phyloP scores from a whole-genome alignment of 352 stramenopile species.

The Pythium sp. region DNA sequence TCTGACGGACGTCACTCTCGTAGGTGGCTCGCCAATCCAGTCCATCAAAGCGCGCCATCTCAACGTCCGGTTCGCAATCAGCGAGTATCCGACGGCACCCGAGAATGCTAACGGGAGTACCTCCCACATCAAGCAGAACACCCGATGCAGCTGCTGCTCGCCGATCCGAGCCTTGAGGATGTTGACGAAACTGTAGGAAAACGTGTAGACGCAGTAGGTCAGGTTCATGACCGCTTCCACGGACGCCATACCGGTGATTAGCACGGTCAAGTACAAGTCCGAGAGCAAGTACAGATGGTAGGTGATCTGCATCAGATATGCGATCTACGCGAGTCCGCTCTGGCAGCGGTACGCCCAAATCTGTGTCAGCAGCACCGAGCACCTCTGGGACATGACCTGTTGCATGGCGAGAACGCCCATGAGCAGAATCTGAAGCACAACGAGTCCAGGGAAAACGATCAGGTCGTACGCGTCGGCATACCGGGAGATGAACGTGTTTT shows the following conservation, averaged over 20 bases:
- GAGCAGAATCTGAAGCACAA: slow-evolving; percentile 29
- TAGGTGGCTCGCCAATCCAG: neutral
- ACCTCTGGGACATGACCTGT: slow-evolving; percentile 32
- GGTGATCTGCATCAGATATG: slow-evolving; percentile 33
- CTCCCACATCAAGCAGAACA: neutral
- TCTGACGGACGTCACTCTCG: neutral
- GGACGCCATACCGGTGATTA: slow-evolving; percentile 35
- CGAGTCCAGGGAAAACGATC: slow-evolving; percentile 23
- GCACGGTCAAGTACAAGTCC: slow-evolving; percentile 29
- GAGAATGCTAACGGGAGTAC: neutral
- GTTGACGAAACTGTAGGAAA: neutral
- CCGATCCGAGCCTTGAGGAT: neutral
- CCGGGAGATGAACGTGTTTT: slow-evolving; percentile 26
- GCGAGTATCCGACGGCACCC: neutral
- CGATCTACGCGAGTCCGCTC: slow-evolving; percentile 33
- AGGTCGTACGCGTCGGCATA: slow-evolving; percentile 32
- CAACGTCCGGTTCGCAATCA: neutral
- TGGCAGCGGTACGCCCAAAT: slow-evolving; percentile 40
- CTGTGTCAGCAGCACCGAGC: slow-evolving; percentile 32
- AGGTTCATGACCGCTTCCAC: slow-evolving; percentile 19
- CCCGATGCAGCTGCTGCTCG: neutral
- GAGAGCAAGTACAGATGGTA: slow-evolving; percentile 35
- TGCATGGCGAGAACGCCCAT: slow-evolving; percentile 29
- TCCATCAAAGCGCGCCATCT: neutral
- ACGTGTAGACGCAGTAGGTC: neutral